A percentile compares a stretch with the other conserved stretches of the same genome.
phyloP scores from a whole-genome alignment of 768 basidiomycete genomes.

The Kwoniella newhampshirensis region DNA sequence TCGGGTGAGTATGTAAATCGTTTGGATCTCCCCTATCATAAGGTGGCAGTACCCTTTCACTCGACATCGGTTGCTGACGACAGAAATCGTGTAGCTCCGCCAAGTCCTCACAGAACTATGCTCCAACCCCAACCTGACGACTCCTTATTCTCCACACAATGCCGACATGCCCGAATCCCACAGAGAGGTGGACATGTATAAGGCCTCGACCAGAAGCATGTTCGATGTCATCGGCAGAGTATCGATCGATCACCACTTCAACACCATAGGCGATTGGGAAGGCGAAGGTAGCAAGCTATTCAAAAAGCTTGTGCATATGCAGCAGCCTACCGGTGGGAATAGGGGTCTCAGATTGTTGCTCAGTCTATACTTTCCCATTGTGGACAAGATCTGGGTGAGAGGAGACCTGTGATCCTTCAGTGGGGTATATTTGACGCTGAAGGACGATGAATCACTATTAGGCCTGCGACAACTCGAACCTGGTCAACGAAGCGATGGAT shows the following conservation, averaged over 20 bases:
- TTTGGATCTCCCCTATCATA: not conserved
- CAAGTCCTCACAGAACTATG: conserved; percentile 21
- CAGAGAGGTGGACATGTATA: conserved; percentile 26
- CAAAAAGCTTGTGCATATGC: conserved; percentile 25
- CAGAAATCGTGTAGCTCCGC: conserved; percentile 14
- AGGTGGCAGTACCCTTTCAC: too few species aligned
- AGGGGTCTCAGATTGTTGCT: conserved; percentile 11
- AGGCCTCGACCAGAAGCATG: conserved; percentile 11
- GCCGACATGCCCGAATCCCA: not conserved
- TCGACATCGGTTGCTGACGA: too few species aligned
- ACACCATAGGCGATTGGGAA: conserved; percentile 17
- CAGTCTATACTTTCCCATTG: conserved; percentile 18
- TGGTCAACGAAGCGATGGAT: conserved; percentile 21
- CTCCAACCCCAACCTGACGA: conserved; percentile 2
- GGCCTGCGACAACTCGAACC: conserved; percentile 21
- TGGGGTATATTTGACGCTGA: too few species aligned
- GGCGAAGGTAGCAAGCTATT: conserved; percentile 23
- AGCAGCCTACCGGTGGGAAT: conserved; percentile 13
- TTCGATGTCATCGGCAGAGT: conserved; percentile 33
- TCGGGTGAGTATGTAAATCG: conserved; percentile 17
- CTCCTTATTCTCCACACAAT: conserved; percentile 5
- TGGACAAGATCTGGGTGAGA: conserved; percentile 25
- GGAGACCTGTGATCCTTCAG: not conserved
- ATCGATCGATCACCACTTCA: conserved; percentile 20
- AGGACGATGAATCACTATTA: too few species aligned